These are phyloP conservation scores for Neurospora sublineolata DNA, from an alignment of 495 filamentous ascomycete species.

Conservation along the genomic window DNA sequence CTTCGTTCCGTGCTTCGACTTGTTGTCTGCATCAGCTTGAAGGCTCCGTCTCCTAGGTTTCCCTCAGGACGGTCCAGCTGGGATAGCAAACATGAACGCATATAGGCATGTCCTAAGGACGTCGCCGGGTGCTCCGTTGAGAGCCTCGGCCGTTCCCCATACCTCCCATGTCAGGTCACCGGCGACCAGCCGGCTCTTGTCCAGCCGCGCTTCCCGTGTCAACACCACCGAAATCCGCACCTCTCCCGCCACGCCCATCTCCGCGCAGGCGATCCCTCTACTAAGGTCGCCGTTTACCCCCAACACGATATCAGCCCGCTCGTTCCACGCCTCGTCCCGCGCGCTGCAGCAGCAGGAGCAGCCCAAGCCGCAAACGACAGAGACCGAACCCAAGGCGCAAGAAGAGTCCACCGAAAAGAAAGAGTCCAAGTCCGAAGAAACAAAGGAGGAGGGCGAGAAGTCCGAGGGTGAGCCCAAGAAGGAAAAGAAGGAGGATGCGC, in stretches of 20 bases:
- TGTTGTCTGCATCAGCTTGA: slow-evolving; percentile 11
- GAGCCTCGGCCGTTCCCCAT: slow-evolving; percentile 25
- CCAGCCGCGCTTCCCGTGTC: slow-evolving; percentile 18
- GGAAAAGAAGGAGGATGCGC: slow-evolving; percentile 60
- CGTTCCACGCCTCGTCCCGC: slow-evolving; percentile 31
- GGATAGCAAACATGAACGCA: slow-evolving; percentile 31
- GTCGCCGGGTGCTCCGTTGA: slow-evolving; percentile 25
- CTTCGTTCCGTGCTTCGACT: background rate
- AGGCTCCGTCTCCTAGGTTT: slow-evolving; percentile 4
- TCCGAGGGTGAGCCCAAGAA: slow-evolving; percentile 37
- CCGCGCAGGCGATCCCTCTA: slow-evolving; percentile 13
- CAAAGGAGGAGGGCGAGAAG: slow-evolving; percentile 35
- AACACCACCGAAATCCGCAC: slow-evolving; percentile 10
- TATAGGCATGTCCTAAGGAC: slow-evolving; percentile 33
- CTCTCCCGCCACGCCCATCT: slow-evolving; percentile 15
- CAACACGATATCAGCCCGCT: slow-evolving; percentile 24
- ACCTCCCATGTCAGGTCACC: slow-evolving; percentile 40
- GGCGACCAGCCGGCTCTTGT: slow-evolving; percentile 48
- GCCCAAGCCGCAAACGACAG: slow-evolving; percentile 11
- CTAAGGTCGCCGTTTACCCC: slow-evolving; percentile 38
- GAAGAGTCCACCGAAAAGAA: slow-evolving; percentile 23
- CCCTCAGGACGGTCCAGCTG: slow-evolving; percentile 5
- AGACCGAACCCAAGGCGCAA: slow-evolving; percentile 20
- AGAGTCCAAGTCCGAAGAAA: slow-evolving; percentile 28
- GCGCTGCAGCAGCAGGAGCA: slow-evolving; percentile 24